phyloP scores from a whole-genome alignment of 1,284 basidiomycete species.

The Schizophyllum commune region DNA sequence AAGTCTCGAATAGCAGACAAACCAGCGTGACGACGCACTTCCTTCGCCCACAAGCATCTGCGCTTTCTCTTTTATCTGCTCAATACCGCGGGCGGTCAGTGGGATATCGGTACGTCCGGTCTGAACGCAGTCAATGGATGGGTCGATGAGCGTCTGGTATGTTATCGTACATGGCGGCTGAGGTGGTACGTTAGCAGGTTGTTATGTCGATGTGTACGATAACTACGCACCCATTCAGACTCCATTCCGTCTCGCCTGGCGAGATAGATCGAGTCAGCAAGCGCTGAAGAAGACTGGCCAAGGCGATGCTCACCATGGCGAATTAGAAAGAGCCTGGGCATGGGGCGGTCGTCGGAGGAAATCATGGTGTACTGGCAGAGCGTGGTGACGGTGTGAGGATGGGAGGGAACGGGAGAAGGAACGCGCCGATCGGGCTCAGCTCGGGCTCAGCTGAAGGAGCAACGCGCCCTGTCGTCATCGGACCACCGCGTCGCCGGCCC shows the following conservation, averaged over 20 bases:
- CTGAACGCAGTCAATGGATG: slow-evolving; percentile 29
- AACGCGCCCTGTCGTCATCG: background rate
- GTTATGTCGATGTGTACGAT: background rate
- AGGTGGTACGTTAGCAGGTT: background rate
- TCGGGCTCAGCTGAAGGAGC: background rate
- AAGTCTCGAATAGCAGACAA: too few relatives aligned
- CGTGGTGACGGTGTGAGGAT: slow-evolving; percentile 7
- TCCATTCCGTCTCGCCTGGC: slow-evolving; percentile 90
- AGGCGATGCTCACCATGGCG: slow-evolving; percentile 52
- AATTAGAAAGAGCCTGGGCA: slow-evolving; percentile 70
- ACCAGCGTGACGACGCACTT: too few relatives aligned
- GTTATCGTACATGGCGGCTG: slow-evolving; percentile 5
- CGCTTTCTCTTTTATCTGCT: slow-evolving; percentile 62
- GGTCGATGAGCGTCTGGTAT: background rate
- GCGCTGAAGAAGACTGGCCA: background rate
- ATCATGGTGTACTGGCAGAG: slow-evolving; percentile 21
- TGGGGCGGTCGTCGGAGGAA: slow-evolving; percentile 30
- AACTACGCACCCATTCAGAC: slow-evolving; percentile 67
- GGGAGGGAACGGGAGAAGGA: background rate
- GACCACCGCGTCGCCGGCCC: background rate
- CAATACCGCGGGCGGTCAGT: slow-evolving; percentile 75
- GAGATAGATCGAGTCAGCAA: slow-evolving; percentile 5
- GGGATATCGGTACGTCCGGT: slow-evolving; percentile 87
- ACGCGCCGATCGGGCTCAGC: background rate
- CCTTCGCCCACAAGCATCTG: slow-evolving; percentile 64